Conservation (phyloP, 805 yeast genomes). For the Ogataea pini region DNA sequence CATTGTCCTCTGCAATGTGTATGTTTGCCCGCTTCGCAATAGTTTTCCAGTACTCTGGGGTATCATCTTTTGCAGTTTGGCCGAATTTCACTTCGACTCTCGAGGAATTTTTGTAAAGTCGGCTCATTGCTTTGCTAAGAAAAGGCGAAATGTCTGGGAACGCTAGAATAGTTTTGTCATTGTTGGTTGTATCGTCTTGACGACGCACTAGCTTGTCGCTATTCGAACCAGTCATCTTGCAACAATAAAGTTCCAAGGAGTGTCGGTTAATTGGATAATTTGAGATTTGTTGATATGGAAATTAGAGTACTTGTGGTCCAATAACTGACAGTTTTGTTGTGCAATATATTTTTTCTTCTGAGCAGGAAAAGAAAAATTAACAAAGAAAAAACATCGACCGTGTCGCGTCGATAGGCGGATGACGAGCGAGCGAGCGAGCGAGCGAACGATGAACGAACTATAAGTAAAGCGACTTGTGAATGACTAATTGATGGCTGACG, state of each 20-base stretch:
- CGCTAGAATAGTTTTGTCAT: constrained; percentile 16
- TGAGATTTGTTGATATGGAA: too few species aligned
- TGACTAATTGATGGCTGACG: too few species aligned
- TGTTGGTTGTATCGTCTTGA: not conserved
- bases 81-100: constrained; percentile 17
- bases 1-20: constrained; percentile 11
- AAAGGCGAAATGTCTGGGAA: constrained; percentile 24
- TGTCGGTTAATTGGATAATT: not conserved
- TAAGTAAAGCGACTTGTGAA: too few species aligned
- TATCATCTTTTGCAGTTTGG: constrained; percentile 16
- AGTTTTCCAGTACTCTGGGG: constrained; percentile 29
- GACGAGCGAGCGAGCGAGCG: too few species aligned
- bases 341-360: not conserved
- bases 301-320: too few species aligned
- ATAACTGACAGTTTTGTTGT: not conserved
- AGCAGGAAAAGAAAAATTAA: not conserved
- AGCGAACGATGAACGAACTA: too few species aligned
- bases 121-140: constrained; percentile 25
- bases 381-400: not conserved
- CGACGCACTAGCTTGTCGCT: constrained; percentile 3
- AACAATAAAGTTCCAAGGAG: not conserved
- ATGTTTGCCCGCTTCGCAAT: constrained; percentile 35
- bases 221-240: not conserved
- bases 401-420: constrained; percentile 6
- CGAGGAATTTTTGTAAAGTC: constrained; percentile 23